These are phyloP conservation scores for Phytophthora fragariaefolia DNA, from an alignment of 352 stramenopile species.

Conservation along the genomic window DNA sequence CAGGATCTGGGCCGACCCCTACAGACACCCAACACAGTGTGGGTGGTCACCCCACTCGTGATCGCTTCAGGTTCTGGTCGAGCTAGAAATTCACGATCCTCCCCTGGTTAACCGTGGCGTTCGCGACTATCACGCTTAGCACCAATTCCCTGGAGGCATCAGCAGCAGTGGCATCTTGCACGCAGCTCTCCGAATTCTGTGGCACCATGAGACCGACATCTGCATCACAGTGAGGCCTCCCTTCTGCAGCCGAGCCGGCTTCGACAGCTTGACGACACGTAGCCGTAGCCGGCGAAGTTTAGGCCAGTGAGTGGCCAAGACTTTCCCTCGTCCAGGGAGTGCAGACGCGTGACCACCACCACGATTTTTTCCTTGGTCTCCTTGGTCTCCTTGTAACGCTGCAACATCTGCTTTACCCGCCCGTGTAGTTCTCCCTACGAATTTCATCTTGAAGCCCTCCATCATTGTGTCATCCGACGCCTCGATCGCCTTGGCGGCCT, in stretches of 20 bases:
- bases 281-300: conserved; percentile 37
- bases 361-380: conserved; percentile 29
- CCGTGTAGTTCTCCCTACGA: conserved; percentile 50
- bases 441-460: conserved; percentile 57
- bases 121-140: conserved; percentile 41
- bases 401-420: conserved; percentile 60
- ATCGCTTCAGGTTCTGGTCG: conserved; percentile 20
- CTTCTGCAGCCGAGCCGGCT: conserved; percentile 4
- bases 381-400: conserved; percentile 15
- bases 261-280: conserved; percentile 33
- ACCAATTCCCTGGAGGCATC: conserved; percentile 34
- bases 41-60: neutral
- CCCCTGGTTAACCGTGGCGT: conserved; percentile 42
- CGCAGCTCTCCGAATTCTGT: conserved; percentile 23
- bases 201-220: conserved; percentile 36
- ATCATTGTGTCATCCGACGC: conserved; percentile 49
- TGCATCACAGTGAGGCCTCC: conserved; percentile 32
- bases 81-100: conserved; percentile 57
- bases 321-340: conserved; percentile 31
- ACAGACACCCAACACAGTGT: neutral
- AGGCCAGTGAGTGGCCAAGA: conserved; percentile 24
- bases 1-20: no score
- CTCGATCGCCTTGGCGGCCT: conserved; percentile 20
- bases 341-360: conserved; percentile 30
- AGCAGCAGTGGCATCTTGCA: conserved; percentile 17